phyloP scores from a whole-genome alignment of 441 rosid genomes.

The Syzygium syzygioides region DNA sequence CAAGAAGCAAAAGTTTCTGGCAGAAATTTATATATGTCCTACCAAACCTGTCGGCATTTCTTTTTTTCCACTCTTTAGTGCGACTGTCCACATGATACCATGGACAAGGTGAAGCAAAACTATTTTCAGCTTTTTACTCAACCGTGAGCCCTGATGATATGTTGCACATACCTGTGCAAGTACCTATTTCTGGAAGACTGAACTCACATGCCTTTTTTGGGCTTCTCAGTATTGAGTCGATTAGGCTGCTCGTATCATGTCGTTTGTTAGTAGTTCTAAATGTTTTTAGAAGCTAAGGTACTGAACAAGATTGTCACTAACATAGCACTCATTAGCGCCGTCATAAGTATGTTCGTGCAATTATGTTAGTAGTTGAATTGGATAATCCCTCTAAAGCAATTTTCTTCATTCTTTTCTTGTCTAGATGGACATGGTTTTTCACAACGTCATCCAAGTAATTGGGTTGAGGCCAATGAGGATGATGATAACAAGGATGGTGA shows the following conservation, averaged over 20 bases:
- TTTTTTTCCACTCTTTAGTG: neutral
- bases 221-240: neutral
- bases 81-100: neutral
- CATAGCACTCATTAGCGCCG: neutral
- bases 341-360: neutral
- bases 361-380: neutral
- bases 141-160: neutral
- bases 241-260: neutral
- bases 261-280: neutral
- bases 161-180: neutral
- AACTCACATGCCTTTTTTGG: neutral
- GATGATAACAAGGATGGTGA: conserved; percentile 40
- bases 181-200: neutral
- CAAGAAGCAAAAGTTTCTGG: neutral
- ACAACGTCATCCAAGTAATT: too few species aligned
- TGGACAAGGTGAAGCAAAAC: neutral
- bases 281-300: neutral
- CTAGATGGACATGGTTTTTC: too few species aligned
- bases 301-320: neutral
- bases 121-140: neutral
- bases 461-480: too few species aligned
- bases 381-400: too few species aligned
- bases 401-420: too few species aligned
- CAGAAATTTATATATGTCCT: neutral
- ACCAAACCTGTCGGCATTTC: neutral